Base-by-base conservation (phyloP, 2,329 filamentous ascomycete species). In the Scolecobasidium constrictum region DNA sequence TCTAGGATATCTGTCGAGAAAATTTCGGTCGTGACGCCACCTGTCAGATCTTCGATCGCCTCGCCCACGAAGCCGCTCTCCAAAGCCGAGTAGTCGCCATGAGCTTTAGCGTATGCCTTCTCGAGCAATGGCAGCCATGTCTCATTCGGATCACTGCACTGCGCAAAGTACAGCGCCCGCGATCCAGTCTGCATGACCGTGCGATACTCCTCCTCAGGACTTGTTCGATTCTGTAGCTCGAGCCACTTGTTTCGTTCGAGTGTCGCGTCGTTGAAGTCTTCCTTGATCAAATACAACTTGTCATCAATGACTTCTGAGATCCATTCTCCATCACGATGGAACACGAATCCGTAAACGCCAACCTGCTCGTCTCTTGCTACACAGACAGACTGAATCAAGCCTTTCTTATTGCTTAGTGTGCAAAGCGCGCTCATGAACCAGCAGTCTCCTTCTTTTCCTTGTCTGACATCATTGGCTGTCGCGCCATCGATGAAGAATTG, bases 241-340 rank as follows among this genome's bases (percentile, higher is more conserved):
- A 86, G 76, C 55, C 86, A 74, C 18, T 86, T 68, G 42, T 83
- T 74, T 31, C 84, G 76, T 55, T 87, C 82, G 40, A 83, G 79
- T 1, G 78, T 81, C 23, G 66, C 56, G 42, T 85, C 83, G 50
- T 93, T 84, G 66, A 86, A 93, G 55, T 83, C 81, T 4, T 85
- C 82, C 2, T 83, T 85, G 46, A 81, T 84, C 15, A 94, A 73
- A 57, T 85, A 93, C 3, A 94, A 71, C 62, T 93, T 93, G 60
- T 94, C 87, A 55, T 94, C 87, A 46, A 94, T 78, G 48, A 94
- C 88, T 45, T 84, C 87, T 52, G 87, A 86, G 44, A 90, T 83
- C 87, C 86, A 94, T 38, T 63, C 59, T 26, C 61, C 61, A 35
- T 64, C 61, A 15, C 85, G 72, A 59, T 83, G 77, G 54, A 92